Conservation (phyloP, 768 basidiomycete genomes). For the Daedalea quercina region DNA sequence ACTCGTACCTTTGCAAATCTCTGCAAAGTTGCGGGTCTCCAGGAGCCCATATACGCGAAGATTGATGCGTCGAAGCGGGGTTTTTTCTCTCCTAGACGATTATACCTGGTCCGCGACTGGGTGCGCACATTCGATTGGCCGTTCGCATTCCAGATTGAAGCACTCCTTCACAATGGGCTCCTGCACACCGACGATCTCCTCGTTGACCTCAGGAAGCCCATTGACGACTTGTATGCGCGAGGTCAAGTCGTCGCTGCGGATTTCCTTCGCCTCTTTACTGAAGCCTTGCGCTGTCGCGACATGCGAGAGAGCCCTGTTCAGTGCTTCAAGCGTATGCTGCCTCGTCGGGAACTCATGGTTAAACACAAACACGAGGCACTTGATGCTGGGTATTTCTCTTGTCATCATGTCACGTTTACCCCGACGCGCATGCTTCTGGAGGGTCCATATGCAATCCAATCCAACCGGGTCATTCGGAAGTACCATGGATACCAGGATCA, state of each 20-base stretch:
- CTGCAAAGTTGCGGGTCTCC: constrained; percentile 43
- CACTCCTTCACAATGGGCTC: constrained; percentile 53
- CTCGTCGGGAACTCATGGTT: constrained; percentile 9
- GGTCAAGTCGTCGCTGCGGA: constrained; percentile 32
- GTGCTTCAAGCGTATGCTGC: constrained; percentile 39
- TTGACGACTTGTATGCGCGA: constrained; percentile 34
- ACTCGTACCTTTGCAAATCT: constrained; percentile 45
- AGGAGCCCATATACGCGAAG: constrained; percentile 21
- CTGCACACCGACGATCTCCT: constrained; percentile 55
- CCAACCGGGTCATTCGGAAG: constrained; percentile 73
- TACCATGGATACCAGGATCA: constrained; percentile 54
- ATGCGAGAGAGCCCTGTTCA: constrained; percentile 33
- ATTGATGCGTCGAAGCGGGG: constrained; percentile 44
- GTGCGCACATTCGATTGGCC: constrained; percentile 49
- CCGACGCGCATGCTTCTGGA: constrained; percentile 71
- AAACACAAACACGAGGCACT: no score
- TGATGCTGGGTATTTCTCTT: constrained; percentile 47
- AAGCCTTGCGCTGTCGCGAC: constrained; percentile 37
- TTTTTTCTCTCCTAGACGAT: constrained; percentile 44
- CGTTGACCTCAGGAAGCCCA: constrained; percentile 32
- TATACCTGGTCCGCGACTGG: constrained; percentile 39
- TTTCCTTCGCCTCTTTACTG: constrained; percentile 49
- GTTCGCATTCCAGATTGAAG: constrained; percentile 74
- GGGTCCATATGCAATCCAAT: constrained; percentile 70
- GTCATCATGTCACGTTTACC: constrained; percentile 63